Evolutionary conservation across 2,329 filamentous ascomycete species (phyloP), one percentile per base, ranked within the genome.

Genomic region (Cladosporium oxysporum): DNA sequence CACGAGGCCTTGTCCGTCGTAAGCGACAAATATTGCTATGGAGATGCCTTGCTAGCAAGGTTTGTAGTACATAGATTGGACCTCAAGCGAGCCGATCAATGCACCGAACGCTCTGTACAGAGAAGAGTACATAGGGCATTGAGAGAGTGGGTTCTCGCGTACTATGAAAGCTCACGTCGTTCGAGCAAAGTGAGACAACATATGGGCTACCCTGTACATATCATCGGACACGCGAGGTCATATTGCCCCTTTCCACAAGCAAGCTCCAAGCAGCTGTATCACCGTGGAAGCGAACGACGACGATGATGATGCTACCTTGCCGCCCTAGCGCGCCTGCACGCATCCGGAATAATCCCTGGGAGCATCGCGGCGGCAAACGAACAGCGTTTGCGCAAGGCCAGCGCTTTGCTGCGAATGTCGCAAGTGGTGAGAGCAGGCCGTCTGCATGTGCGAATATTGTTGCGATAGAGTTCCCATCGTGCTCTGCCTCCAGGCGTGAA

Each of bases 261-360:
- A 31, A 33, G 23, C 23, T 26, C 23, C 23, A 26, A 26, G 52
- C 52, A 33, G 52, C 52, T 18, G 28, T 55, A 55, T 55, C 52
- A 55, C 49, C 3, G 26, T 52, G 23, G 23, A 47, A 47, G 41
- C 41, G 41, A 47, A 47, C 41, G 41, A 47, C 41, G 41, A 33
- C 26, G 52, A 55, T 21, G 50, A 53, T 33, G 52, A 33, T 55
- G 28, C 52, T 1, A 33, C 52, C 52, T 55, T 55, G 52, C 29
- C 28, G 52, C 52, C 14, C 52, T 55, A 55, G 52, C 52, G 52
- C 52, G 52, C 33, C 52, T 55, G 52, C 52, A 55, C 52, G 52
- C 31, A 11, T 55, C 52, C 52, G 28, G 26, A n/a, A 21, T 12
- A 10, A 47, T 47, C 41, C 41, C 41, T 47, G 21, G 41, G 37